These are phyloP conservation scores for Pseudogymnoascus verrucosus DNA, from an alignment of 2,329 filamentous ascomycete species.

Conservation along the genomic window DNA sequence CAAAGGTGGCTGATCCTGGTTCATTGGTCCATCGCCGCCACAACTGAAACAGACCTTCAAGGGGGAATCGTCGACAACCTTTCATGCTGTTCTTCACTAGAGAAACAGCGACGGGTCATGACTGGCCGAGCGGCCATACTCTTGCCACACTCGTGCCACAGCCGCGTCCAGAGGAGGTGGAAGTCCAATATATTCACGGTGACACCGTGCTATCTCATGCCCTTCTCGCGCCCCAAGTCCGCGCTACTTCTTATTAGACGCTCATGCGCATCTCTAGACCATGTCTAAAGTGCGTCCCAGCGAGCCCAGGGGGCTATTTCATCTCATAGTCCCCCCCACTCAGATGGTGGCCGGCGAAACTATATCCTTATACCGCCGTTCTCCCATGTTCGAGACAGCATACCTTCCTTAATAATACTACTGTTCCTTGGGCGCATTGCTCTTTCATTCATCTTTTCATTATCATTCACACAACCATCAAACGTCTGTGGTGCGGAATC, in stretches of 20 bases:
- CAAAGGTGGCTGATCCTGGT: neutral
- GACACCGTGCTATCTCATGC: neutral
- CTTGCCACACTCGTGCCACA: neutral
- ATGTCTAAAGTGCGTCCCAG: neutral
- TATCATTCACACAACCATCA: neutral
- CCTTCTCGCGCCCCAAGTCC: neutral
- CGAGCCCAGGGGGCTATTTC: neutral
- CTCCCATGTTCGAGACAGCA: conserved; percentile 2
- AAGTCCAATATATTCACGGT: neutral
- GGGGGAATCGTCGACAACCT: neutral
- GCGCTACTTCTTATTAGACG: neutral
- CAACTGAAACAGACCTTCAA: neutral
- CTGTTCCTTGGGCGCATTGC: neutral
- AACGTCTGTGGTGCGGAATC: neutral
- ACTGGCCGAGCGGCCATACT: neutral
- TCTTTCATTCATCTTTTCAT: neutral
- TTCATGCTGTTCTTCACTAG: neutral
- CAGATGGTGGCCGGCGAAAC: neutral
- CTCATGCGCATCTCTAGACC: neutral
- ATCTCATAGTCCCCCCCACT: neutral
- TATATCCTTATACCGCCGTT: conserved; percentile 7
- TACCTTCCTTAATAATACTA: neutral
- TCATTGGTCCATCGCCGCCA: neutral
- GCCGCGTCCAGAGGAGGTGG: neutral
- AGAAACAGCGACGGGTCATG: neutral